These are phyloP conservation scores for Fusarium heterosporum DNA, from an alignment of 2,329 filamentous ascomycete species.

Conservation along the genomic window DNA sequence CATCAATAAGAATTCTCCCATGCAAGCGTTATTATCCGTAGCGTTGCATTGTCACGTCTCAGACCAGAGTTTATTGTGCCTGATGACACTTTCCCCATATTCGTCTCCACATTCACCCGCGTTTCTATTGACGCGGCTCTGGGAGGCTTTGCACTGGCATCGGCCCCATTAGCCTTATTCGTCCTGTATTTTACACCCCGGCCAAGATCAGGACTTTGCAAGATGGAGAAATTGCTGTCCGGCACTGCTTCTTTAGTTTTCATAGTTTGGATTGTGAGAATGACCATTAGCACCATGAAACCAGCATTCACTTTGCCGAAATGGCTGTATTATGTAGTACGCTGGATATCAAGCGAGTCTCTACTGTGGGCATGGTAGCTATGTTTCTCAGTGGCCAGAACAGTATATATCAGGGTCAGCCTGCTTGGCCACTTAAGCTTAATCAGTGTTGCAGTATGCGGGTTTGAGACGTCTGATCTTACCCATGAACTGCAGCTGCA, in stretches of 20 bases:
- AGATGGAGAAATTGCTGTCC: no score
- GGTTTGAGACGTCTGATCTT: background rate
- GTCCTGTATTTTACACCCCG: background rate
- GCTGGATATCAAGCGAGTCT: no score
- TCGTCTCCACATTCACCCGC: slow-evolving; percentile 29
- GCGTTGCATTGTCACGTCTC: slow-evolving; percentile 20
- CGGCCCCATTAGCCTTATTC: slow-evolving; percentile 18
- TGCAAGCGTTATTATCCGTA: slow-evolving; percentile 14
- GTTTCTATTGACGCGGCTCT: slow-evolving; percentile 39
- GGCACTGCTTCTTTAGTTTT: no score
- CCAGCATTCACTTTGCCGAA: no score
- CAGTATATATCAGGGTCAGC: background rate
- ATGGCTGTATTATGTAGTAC: no score
- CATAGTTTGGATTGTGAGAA: no score
- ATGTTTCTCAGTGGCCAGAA: background rate
- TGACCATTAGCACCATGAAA: no score
- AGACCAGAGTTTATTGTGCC: slow-evolving; percentile 1
- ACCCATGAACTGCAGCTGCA: background rate
- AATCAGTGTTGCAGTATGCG: background rate
- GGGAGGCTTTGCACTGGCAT: background rate
- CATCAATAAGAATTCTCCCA: slow-evolving; percentile 39
- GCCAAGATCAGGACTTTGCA: background rate
- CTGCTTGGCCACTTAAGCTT: background rate
- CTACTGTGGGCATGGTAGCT: background rate
- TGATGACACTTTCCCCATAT: slow-evolving; percentile 14